Evolutionary conservation across 2,329 filamentous ascomycete genomes (phyloP).

Genomic region (Penicillium olsonii): DNA sequence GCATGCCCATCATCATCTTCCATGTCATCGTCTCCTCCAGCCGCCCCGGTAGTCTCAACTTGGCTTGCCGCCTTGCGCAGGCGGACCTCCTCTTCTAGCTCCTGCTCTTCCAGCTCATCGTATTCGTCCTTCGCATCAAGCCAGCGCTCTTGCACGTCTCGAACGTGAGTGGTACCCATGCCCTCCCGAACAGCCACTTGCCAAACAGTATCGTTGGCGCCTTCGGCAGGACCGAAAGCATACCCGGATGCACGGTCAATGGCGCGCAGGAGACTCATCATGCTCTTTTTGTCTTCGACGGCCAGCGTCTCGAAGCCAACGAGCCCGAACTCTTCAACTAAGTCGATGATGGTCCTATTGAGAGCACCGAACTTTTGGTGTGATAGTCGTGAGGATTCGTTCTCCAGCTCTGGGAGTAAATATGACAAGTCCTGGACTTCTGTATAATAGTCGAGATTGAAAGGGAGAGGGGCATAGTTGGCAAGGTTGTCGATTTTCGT

Average conservation of each 20-base stretch:
- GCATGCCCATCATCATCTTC: conserved; percentile 31
- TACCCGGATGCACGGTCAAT: conserved; percentile 94
- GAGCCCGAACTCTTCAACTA: conserved; percentile 87
- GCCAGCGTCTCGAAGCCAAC: conserved; percentile 92
- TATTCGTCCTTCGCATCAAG: conserved; percentile 85
- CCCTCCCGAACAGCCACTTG: conserved; percentile 84
- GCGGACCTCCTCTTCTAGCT: conserved; percentile 73
- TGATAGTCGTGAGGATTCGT: conserved; percentile 70
- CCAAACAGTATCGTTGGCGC: conserved; percentile 96
- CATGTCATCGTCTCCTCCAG: conserved; percentile 31
- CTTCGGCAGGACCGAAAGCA: conserved; percentile 85
- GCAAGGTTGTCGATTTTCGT: conserved; percentile 96
- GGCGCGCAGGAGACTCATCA: conserved; percentile 86
- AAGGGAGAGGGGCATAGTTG: conserved; percentile 81
- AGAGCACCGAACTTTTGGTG: conserved; percentile 78
- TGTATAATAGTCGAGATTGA: conserved; percentile 96
- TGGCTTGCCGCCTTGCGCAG: conserved; percentile 40
- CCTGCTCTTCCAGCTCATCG: conserved; percentile 74
- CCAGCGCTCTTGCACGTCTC: conserved; percentile 95
- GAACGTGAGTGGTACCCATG: conserved; percentile 71
- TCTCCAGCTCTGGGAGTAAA: conserved; percentile 75
- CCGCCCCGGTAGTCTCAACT: conserved; percentile 24
- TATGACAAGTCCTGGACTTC: conserved; percentile 92
- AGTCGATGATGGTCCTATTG: conserved; percentile 80
- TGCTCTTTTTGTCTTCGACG: conserved; percentile 94